Evolutionary conservation across 208 protist genomes (phyloP).

Genomic region (Leishmania major): DNA sequence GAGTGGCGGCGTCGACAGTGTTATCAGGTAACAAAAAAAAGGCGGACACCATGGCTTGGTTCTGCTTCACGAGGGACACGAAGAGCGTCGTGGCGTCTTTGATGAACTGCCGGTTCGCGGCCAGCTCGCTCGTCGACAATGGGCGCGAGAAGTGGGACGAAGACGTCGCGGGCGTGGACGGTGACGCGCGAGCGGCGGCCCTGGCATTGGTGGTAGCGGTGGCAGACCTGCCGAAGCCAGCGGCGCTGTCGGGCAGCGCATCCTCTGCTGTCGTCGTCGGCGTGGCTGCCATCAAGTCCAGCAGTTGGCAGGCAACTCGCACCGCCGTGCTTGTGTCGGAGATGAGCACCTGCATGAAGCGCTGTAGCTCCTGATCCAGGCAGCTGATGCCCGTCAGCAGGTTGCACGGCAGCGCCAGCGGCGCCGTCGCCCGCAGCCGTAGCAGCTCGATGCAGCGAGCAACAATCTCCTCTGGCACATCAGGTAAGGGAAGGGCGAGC

Average conservation of each 20-base stretch:
- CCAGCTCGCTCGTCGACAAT: constrained; percentile 3
- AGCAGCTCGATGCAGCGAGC: constrained; percentile 29
- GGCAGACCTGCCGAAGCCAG: neutral
- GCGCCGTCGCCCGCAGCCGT: constrained; percentile 24
- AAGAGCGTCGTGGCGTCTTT: constrained; percentile 31
- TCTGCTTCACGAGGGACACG: constrained; percentile 29
- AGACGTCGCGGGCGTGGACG: neutral
- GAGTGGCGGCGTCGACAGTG: constrained; percentile 20
- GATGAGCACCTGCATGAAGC: constrained; percentile 32
- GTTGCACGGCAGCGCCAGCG: constrained; percentile 32
- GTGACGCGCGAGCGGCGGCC: neutral
- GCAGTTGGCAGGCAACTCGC: constrained; percentile 27
- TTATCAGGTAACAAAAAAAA: constrained; percentile 57
- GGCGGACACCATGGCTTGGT: constrained; percentile 24
- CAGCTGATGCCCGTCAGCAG: constrained; percentile 32
- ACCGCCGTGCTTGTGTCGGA: constrained; percentile 10
- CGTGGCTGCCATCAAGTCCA: constrained; percentile 31
- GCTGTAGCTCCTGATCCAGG: constrained; percentile 37
- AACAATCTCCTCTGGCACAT: constrained; percentile 23
- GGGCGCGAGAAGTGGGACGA: neutral
- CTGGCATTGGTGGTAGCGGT: neutral
- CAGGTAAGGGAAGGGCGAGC: constrained; percentile 18
- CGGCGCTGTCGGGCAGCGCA: constrained; percentile 4
- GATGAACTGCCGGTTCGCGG: constrained; percentile 36
- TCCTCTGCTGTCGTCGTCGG: constrained; percentile 23